Percentiles rank a stretch among this genome's conserved stretches.
Evolutionary conservation across 192 early-diverging fungal genomes (phyloP).

Genomic region (Coemansia sp.): DNA sequence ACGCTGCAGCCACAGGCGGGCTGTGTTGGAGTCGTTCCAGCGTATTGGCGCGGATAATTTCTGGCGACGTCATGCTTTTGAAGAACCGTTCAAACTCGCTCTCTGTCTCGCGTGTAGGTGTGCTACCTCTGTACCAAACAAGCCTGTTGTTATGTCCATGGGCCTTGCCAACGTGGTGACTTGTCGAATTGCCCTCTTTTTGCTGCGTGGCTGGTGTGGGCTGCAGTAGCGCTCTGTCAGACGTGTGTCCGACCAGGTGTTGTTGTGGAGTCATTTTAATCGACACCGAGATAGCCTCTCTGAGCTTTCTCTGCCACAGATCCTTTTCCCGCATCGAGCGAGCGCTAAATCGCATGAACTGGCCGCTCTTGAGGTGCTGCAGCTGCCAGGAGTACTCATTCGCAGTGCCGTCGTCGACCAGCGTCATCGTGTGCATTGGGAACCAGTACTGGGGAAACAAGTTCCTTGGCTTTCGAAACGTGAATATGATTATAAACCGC

Average conservation of each 20-base stretch:
- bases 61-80: constrained; percentile 33
- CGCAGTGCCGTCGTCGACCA: constrained; percentile 53
- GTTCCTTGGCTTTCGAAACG: constrained; percentile 48
- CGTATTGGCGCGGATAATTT: constrained; percentile 31
- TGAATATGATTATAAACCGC: constrained; percentile 61
- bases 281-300: constrained; percentile 44
- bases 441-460: constrained; percentile 68
- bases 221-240: not conserved
- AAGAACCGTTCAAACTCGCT: constrained; percentile 17
- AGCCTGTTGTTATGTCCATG: not conserved
- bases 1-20: not conserved
- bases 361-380: constrained; percentile 39
- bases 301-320: constrained; percentile 56
- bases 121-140: constrained; percentile 21
- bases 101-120: constrained; percentile 1
- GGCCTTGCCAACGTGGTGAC: not conserved
- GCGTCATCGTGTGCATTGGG: constrained; percentile 59
- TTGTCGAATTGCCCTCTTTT: not conserved
- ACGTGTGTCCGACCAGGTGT: not conserved
- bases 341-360: constrained; percentile 60
- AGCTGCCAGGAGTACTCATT: constrained; percentile 29
- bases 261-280: not conserved
- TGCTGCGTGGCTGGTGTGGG: not conserved
- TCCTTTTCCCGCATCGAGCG: constrained; percentile 56
- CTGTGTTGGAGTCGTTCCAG: constrained; percentile 10